Conservation (phyloP, 352 stramenopile species). For the Elongisporangium anandrum region DNA sequence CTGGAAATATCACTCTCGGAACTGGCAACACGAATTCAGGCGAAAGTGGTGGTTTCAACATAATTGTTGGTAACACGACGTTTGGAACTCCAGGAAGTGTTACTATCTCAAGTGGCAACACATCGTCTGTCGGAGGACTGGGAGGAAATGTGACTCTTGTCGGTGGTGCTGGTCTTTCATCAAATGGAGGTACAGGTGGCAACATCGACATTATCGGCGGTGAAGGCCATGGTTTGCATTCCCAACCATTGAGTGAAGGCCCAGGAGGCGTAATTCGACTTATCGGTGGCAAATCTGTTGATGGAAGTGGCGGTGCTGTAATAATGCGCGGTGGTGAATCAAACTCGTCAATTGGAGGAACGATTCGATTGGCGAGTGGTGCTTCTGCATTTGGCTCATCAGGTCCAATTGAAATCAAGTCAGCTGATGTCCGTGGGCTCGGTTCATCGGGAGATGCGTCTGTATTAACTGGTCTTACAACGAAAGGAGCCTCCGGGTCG, state of each 20-base stretch:
- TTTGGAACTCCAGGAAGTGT: constrained; percentile 23
- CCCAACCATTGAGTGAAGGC: constrained; percentile 20
- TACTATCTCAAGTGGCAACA: constrained; percentile 29
- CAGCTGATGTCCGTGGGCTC: constrained; percentile 26
- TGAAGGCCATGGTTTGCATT: constrained; percentile 25
- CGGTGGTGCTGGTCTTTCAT: constrained; percentile 37
- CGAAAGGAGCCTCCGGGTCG: constrained; percentile 27
- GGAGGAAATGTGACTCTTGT: constrained; percentile 30
- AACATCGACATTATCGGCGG: constrained; percentile 34
- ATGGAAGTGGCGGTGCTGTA: constrained; percentile 30
- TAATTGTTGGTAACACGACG: constrained; percentile 26
- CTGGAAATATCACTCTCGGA: constrained; percentile 19
- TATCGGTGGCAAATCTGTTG: constrained; percentile 31
- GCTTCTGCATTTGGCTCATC: constrained; percentile 39
- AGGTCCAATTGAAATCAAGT: constrained; percentile 32
- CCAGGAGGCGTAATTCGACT: constrained; percentile 26
- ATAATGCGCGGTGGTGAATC: constrained; percentile 27
- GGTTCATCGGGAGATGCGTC: constrained; percentile 36
- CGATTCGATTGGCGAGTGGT: constrained; percentile 33
- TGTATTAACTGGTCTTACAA: constrained; percentile 32
- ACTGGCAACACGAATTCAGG: constrained; percentile 18
- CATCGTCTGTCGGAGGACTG: constrained; percentile 16
- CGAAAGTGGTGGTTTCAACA: constrained; percentile 19
- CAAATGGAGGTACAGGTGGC: constrained; percentile 44
- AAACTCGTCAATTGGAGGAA: constrained; percentile 38